Percentiles rank a stretch among this genome's conserved stretches.
Evolutionary conservation across 73 alveolate genomes (phyloP).

Genomic region (Blepharisma japonicum): DNA sequence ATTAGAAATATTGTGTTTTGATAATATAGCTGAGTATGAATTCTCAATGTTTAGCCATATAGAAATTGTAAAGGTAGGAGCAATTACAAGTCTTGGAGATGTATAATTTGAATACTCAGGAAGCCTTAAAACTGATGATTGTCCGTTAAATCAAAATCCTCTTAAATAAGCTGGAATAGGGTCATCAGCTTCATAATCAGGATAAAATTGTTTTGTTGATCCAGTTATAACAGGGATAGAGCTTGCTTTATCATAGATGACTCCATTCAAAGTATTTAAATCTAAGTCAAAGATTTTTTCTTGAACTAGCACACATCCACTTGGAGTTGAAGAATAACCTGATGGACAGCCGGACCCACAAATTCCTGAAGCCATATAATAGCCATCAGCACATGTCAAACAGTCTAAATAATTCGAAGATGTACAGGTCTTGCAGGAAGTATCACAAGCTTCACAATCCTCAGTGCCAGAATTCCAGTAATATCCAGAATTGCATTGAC

Average conservation of each 20-base stretch:
- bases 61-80: too few species aligned
- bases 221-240: not conserved
- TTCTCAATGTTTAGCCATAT: too few species aligned
- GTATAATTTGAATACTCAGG: too few species aligned
- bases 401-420: not conserved
- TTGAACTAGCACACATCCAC: not conserved
- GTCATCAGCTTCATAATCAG: constrained; percentile 24
- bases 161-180: not conserved
- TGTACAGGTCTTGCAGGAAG: not conserved
- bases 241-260: not conserved
- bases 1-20: too few species aligned
- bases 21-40: too few species aligned
- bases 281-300: not conserved
- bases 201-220: not conserved
- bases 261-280: not conserved
- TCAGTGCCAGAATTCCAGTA: not conserved
- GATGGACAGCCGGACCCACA: constrained; percentile 9
- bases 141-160: constrained; percentile 17
- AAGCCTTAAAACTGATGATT: too few species aligned
- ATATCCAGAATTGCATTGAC: not conserved
- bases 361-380: not conserved
- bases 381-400: not conserved
- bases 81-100: too few species aligned
- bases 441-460: not conserved
- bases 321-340: not conserved